Base-by-base conservation (phyloP, 805 yeast species). In the Sugiyamaella boreocaroliniensis region DNA sequence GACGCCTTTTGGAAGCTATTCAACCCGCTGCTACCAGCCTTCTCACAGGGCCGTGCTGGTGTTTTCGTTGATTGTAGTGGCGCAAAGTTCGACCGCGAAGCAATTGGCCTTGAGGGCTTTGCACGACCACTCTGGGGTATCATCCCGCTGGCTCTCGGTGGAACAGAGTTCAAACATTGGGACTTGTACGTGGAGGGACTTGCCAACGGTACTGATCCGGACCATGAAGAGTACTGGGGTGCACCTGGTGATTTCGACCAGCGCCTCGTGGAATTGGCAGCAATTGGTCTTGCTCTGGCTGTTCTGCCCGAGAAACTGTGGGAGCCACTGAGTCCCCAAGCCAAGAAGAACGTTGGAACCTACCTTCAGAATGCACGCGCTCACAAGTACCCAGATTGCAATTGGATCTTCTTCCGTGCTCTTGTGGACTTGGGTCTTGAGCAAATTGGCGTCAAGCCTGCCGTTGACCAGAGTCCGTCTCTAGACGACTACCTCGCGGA, bases 71-170 rank as follows among this genome's bases (percentile, higher is more conserved):
- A 55, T 16, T 60, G 45, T 16, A 53, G 58, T 29, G 69, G 64
- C 1, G 68, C 67, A 9, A 56, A 55, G 40, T 67, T 64, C 49
- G 58, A 60, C 34, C 50, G 47, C 11, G 54, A 50, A 10, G 66
- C 68, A 10, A 62, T 65, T 4, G 57, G 58, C 15, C 54, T 66
- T 9, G 69, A 67, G 51, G 70, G 70, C 1, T 67, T 61, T 42
- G 59, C 67, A 5, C 52, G 71, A 22, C 64, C 67, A 0, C 49
- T 67, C 51, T 67, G 68, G 69, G 70, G 69, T 15, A 53, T 65
- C 29, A 69, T 63, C 2, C 66, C 70, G 2, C 56, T 53, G 29
- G 63, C 45, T 20, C 50, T 52, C 5, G 67, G 68, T 6, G 61
- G 61, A 4, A 53, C 52, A 4, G 40, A 55, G 19, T 64, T 63